Conservation (phyloP, 305 asterid species). For the Stenogyne calaminthoides region DNA sequence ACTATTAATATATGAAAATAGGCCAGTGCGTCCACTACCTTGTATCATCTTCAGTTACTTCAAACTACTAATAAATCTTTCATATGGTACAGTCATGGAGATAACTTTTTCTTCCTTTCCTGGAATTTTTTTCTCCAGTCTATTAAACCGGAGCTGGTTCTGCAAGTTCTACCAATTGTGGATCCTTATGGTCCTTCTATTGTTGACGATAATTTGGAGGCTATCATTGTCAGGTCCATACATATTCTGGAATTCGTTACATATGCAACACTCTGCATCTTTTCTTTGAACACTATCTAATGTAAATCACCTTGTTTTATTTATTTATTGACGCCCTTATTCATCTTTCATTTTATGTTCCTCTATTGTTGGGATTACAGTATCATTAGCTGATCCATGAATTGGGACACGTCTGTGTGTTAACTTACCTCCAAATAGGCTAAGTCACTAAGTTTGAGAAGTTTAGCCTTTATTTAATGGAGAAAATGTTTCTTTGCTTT, state of each 20-base stretch:
- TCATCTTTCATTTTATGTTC: constrained; percentile 3
- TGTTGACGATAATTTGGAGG: constrained; percentile 81
- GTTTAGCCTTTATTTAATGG: constrained; percentile 1
- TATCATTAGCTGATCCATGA: background rate
- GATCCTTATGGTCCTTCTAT: constrained; percentile 98
- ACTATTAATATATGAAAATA: background rate
- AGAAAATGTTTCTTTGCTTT: no score
- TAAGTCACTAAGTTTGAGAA: background rate
- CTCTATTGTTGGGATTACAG: background rate
- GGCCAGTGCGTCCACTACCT: background rate
- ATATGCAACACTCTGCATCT: background rate
- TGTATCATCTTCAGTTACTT: background rate
- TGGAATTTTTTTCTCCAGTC: constrained; percentile 49
- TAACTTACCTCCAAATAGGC: background rate
- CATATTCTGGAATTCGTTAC: constrained; percentile 2
- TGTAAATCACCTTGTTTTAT: background rate
- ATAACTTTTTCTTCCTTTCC: constrained; percentile 27
- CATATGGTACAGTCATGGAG: constrained; percentile 21
- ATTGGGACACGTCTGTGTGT: background rate
- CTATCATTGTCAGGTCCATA: constrained; percentile 78
- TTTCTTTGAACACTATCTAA: background rate
- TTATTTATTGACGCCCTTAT: background rate
- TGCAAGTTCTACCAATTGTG: constrained; percentile 77
- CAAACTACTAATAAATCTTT: background rate
- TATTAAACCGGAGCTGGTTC: constrained; percentile 69